These are phyloP conservation scores for Diospyros kaki DNA, from an alignment of 148 eudicot genomes.

Conservation along the genomic window DNA sequence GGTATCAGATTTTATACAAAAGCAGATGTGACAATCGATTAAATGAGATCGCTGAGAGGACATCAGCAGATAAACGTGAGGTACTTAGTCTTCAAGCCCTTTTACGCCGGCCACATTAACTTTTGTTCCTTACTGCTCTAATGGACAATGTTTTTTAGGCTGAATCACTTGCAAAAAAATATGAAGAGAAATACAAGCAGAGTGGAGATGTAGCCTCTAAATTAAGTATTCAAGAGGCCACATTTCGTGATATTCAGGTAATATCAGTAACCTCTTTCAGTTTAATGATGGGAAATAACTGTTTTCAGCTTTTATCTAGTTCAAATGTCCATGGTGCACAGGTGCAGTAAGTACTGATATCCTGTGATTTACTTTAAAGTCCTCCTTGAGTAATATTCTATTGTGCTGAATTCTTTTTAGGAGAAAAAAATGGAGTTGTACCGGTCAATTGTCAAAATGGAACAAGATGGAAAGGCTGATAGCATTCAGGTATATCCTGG, in stretches of 20 bases:
- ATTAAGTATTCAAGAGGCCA: slow-evolving; percentile 90
- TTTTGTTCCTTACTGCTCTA: slow-evolving; percentile 15
- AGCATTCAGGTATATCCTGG: slow-evolving; percentile 30
- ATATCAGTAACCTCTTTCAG: slow-evolving; percentile 9
- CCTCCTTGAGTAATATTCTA: slow-evolving; percentile 3
- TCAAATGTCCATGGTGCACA: neutral
- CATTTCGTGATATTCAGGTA: slow-evolving; percentile 99
- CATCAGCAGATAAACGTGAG: slow-evolving; percentile 80
- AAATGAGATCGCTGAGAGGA: slow-evolving; percentile 84
- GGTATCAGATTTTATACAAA: slow-evolving; percentile 79
- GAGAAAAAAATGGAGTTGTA: slow-evolving; percentile 62
- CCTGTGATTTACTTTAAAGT: neutral
- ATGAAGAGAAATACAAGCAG: slow-evolving; percentile 92
- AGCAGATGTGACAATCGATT: slow-evolving; percentile 91
- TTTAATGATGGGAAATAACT: slow-evolving; percentile 6
- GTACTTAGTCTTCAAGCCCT: slow-evolving; percentile 27
- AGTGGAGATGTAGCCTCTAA: slow-evolving; percentile 90
- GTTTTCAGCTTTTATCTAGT: neutral
- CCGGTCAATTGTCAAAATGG: slow-evolving; percentile 48
- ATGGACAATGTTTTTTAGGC: slow-evolving; percentile 41
- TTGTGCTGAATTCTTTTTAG: slow-evolving; percentile 23
- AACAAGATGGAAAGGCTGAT: slow-evolving; percentile 43
- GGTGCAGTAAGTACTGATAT: neutral
- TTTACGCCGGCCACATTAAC: neutral
- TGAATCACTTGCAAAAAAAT: slow-evolving; percentile 77